These are phyloP conservation scores for Lentinus tigrinus DNA, from an alignment of 768 basidiomycete species.

Conservation along the genomic window DNA sequence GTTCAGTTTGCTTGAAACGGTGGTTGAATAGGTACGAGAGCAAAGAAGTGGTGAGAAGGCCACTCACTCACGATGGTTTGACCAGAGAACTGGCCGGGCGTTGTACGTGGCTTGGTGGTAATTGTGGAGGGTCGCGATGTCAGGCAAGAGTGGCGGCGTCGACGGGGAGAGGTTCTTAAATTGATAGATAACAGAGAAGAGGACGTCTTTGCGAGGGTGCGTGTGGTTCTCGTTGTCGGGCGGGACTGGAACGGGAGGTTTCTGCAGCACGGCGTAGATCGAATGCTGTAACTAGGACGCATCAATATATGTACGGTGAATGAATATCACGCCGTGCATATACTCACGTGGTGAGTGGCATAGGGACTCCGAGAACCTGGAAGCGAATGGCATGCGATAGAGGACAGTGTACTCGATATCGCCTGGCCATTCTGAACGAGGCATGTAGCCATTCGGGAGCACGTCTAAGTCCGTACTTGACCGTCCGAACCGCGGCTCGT, in stretches of 20 bases:
- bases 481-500: slow-evolving; percentile 36
- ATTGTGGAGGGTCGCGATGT: slow-evolving; percentile 21
- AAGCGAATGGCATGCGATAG: slow-evolving; percentile 26
- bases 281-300: slow-evolving; percentile 18
- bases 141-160: slow-evolving; percentile 25
- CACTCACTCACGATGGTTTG: slow-evolving; percentile 5
- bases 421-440: slow-evolving; percentile 16
- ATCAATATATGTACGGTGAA: neutral
- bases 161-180: slow-evolving; percentile 23
- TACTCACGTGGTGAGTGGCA: slow-evolving; percentile 20
- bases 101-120: slow-evolving; percentile 20
- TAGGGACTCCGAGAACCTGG: slow-evolving; percentile 24
- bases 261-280: slow-evolving; percentile 22
- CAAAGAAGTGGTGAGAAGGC: neutral
- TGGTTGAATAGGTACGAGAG: neutral
- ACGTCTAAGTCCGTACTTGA: slow-evolving; percentile 31
- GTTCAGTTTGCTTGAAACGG: slow-evolving; percentile 16
- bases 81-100: slow-evolving; percentile 10
- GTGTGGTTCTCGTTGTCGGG: neutral
- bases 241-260: slow-evolving; percentile 21
- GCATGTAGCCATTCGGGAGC: slow-evolving; percentile 21
- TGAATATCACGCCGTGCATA: neutral
- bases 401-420: slow-evolving; percentile 26
- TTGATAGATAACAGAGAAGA: slow-evolving; percentile 25
- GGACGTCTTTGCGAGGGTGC: slow-evolving; percentile 14